Evolutionary conservation across 148 eudicot species (phyloP), one percentile per base, ranked within the genome.

Genomic region (Chenopodium album): DNA sequence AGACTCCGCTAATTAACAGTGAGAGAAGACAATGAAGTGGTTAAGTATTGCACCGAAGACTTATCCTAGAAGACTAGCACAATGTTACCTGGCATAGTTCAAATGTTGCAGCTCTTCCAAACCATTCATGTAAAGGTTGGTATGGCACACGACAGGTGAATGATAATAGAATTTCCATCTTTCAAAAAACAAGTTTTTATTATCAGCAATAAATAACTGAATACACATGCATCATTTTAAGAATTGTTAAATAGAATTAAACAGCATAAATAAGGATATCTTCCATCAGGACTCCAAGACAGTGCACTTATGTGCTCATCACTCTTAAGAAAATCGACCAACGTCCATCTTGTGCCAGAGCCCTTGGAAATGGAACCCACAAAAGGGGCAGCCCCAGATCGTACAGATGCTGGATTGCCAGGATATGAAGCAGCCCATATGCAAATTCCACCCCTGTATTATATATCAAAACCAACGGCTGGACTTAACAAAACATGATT

Each of bases 271-370:
- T 52, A 71, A 81, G 99, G 99, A 96, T 96, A 97, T 94, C 98
- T 91, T 87, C 99, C 99, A 91, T 97, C 93, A 76, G 99, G 99
- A 82, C 99, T 94, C 98, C 99, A 97, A 28, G 98, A 92, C 76
- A 97, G 93, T 60, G 99, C 93, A 85, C 86, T 94, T 63, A 91
- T 94, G 87, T 90, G 93, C 85, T 92, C 97, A 85, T 87, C 88
- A 84, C 97, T 91, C 85, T 84, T 91, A 37, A 97, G 94, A 88
- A 92, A 92, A 87, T 97, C 99, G 71, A 97, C 97, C 67, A 92
- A 85, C 79, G 93, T 92, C 99, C 99, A 97, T 86, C 94, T 83
- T 79, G 84, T 86, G 47, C 92, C 93, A 79, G 97, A 83, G 67
- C 98, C 92, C 81, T 92, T 91, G 23, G 94, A 91, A 80, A 92